These are phyloP conservation scores for Ganoderma boninense DNA, from an alignment of 1,284 basidiomycete species.

Conservation along the genomic window DNA sequence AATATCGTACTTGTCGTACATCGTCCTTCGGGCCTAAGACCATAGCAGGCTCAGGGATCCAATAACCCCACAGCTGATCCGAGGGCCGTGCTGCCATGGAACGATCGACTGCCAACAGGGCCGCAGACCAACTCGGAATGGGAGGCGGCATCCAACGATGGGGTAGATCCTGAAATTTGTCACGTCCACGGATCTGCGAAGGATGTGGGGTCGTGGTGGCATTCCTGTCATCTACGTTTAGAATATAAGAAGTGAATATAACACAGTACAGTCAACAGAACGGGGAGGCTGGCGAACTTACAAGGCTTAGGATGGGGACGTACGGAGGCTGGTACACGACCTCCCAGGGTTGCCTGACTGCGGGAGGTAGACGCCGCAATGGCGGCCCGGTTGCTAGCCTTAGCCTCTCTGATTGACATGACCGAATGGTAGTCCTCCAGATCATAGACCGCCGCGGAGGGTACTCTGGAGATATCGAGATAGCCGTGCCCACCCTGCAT, in stretches of 20 bases:
- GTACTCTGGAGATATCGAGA: background rate
- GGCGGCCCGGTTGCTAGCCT: no score
- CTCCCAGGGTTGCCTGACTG: no score
- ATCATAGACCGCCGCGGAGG: background rate
- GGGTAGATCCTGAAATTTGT: constrained; percentile 13
- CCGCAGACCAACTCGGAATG: background rate
- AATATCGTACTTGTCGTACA: background rate
- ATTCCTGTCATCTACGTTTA: background rate
- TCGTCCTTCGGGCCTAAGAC: constrained; percentile 1
- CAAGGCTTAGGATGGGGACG: no score
- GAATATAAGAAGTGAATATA: no score
- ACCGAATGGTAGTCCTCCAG: background rate
- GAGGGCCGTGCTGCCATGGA: background rate
- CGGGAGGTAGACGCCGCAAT: no score
- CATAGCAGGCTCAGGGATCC: constrained; percentile 16
- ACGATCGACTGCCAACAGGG: constrained; percentile 2
- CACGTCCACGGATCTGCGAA: constrained; percentile 8
- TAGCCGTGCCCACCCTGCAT: background rate
- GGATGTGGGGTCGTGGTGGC: background rate
- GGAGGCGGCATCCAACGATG: constrained; percentile 20
- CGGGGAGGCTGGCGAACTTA: no score
- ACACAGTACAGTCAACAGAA: no score
- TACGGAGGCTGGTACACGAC: no score
- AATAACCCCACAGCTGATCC: constrained; percentile 17
- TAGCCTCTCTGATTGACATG: background rate